phyloP scores from a whole-genome alignment of 2,329 filamentous ascomycete species.

The Botrytis sinoallii region DNA sequence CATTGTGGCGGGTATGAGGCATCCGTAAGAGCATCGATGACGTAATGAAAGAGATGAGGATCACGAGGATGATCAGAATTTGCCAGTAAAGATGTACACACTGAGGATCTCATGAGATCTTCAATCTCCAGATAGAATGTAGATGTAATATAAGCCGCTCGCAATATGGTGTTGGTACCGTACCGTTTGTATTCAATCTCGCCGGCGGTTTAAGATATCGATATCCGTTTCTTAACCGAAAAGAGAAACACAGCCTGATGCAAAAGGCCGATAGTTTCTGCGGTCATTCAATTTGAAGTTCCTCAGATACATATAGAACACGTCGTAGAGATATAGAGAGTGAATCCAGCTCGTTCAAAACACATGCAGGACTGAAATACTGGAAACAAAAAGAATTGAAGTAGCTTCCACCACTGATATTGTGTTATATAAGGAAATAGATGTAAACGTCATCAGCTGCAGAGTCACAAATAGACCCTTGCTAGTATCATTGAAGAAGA shows the following conservation, averaged over 20 bases:
- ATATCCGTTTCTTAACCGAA: neutral
- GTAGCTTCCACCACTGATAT: neutral
- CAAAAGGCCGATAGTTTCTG: neutral
- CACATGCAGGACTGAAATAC: neutral
- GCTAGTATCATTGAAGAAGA: neutral
- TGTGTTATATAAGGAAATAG: neutral
- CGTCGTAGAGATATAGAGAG: neutral
- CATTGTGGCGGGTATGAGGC: rapidly evolving
- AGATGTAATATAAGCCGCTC: neutral
- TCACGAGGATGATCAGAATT: neutral
- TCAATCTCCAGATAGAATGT: neutral
- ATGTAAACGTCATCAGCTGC: neutral
- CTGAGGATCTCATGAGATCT: neutral
- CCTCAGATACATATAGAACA: neutral
- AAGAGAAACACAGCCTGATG: neutral
- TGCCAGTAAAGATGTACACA: neutral
- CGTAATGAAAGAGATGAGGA: neutral
- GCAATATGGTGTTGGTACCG: neutral
- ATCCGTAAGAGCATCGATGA: neutral
- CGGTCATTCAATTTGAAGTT: neutral
- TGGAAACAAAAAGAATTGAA: too few relatives aligned
- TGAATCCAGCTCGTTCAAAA: rapidly evolving
- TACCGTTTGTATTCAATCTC: neutral
- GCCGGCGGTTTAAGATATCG: neutral
- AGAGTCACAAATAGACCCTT: neutral